Percentiles rank a stretch among this genome's conserved stretches.
phyloP scores from a whole-genome alignment of 2,329 filamentous ascomycete species.

The Pseudogymnoascus sp. region DNA sequence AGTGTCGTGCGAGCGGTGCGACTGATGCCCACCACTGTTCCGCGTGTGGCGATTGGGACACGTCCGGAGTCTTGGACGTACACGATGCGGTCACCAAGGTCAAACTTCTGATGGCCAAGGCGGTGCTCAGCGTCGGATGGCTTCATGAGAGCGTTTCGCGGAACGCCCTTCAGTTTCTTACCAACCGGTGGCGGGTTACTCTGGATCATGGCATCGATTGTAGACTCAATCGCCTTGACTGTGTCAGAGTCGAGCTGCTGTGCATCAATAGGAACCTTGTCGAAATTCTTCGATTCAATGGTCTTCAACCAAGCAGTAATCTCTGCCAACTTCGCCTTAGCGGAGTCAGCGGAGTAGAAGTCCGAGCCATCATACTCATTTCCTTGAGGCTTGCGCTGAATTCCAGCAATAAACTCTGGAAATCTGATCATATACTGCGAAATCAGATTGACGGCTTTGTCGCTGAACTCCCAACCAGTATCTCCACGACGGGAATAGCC shows the following conservation, averaged over 20 bases:
- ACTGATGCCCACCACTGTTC: slow-evolving; percentile 92
- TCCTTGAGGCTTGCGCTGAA: slow-evolving; percentile 75
- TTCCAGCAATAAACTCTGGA: slow-evolving; percentile 87
- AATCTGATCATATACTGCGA: slow-evolving; percentile 88
- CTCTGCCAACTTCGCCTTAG: slow-evolving; percentile 78
- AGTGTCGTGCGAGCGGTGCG: slow-evolving; percentile 74
- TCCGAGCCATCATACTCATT: slow-evolving; percentile 79
- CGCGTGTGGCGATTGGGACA: slow-evolving; percentile 83
- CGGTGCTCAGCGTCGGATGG: slow-evolving; percentile 94
- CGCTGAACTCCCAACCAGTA: slow-evolving; percentile 93
- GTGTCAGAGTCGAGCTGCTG: slow-evolving; percentile 91
- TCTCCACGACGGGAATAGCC: slow-evolving; percentile 84
- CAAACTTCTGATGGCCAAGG: slow-evolving; percentile 74
- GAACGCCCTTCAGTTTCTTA: slow-evolving; percentile 71
- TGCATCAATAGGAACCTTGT: slow-evolving; percentile 90
- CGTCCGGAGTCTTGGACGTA: slow-evolving; percentile 91
- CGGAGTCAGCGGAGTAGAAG: slow-evolving; percentile 69
- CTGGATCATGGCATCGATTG: slow-evolving; percentile 56
- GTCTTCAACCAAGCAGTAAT: slow-evolving; percentile 90
- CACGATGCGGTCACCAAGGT: slow-evolving; percentile 80
- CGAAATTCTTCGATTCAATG: slow-evolving; percentile 83
- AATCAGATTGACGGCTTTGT: slow-evolving; percentile 71
- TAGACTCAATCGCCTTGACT: slow-evolving; percentile 70
- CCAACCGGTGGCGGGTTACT: slow-evolving; percentile 46
- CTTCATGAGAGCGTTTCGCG: slow-evolving; percentile 79